These are phyloP conservation scores for Punica granatum DNA, from an alignment of 345 rosid species.

Conservation along the genomic window DNA sequence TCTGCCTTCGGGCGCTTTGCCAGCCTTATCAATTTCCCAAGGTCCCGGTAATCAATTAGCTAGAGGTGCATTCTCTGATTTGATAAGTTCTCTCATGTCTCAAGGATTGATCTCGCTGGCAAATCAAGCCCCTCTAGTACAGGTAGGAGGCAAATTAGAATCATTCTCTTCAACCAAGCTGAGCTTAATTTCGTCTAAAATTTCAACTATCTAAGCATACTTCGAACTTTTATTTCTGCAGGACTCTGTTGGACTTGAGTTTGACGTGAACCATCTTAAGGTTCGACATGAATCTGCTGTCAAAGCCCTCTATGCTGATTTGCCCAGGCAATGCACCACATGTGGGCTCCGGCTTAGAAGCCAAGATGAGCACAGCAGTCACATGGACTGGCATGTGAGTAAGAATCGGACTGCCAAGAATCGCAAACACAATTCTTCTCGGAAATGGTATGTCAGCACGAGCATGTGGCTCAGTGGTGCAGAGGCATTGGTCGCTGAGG, in stretches of 20 bases:
- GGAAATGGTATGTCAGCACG: slow-evolving; percentile 95
- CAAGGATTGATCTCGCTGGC: slow-evolving; percentile 81
- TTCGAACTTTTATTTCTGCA: slow-evolving; percentile 20
- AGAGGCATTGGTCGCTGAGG: slow-evolving; percentile 86
- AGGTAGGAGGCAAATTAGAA: slow-evolving; percentile 35
- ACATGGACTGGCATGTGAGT: slow-evolving; percentile 99
- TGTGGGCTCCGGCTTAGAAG: slow-evolving; percentile 90
- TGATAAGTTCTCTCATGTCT: slow-evolving; percentile 77
- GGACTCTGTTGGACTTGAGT: slow-evolving; percentile 74
- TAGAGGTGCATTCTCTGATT: slow-evolving; percentile 61
- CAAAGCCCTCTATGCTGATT: slow-evolving; percentile 68
- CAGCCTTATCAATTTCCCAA: slow-evolving; percentile 33
- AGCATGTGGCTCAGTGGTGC: slow-evolving; percentile 99
- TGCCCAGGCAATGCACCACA: slow-evolving; percentile 94
- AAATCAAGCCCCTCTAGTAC: slow-evolving; percentile 46
- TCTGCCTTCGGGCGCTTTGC: slow-evolving; percentile 52
- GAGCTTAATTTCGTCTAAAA: background rate
- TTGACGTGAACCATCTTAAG: slow-evolving; percentile 73
- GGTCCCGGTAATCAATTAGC: slow-evolving; percentile 41
- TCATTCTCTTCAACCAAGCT: background rate
- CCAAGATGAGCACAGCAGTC: slow-evolving; percentile 94
- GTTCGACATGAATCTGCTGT: slow-evolving; percentile 78
- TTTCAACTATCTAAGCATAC: background rate
- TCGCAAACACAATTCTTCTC: slow-evolving; percentile 90
- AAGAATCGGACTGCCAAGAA: slow-evolving; percentile 92